Conservation (phyloP, 257 asterid genomes). For the Primulina tabacum region DNA sequence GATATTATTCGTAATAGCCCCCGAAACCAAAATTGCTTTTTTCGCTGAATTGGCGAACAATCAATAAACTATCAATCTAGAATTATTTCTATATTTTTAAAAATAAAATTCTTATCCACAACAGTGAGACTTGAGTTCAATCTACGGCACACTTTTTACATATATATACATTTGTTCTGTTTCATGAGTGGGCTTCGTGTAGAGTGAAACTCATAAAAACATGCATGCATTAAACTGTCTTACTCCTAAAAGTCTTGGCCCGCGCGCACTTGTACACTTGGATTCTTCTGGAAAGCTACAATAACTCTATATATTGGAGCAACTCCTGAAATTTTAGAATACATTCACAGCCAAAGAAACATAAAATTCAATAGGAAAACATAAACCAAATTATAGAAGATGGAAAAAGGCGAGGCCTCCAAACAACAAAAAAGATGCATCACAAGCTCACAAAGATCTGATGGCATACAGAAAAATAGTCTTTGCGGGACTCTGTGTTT, state of each 20-base stretch:
- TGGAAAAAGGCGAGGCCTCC: neutral
- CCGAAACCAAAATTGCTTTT: too few species aligned
- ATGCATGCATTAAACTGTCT: neutral
- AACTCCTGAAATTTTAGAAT: neutral
- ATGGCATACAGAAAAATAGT: neutral
- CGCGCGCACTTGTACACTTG: neutral
- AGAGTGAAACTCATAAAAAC: neutral
- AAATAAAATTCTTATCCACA: too few species aligned
- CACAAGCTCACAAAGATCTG: neutral
- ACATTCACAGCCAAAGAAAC: neutral
- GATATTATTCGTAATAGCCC: too few species aligned
- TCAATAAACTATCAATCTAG: too few species aligned
- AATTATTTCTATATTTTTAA: too few species aligned
- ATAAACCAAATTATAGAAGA: neutral
- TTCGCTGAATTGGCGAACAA: too few species aligned
- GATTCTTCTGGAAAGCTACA: neutral
- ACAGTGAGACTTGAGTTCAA: too few species aligned
- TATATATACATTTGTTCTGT: neutral
- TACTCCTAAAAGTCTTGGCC: neutral
- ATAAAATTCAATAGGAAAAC: too few species aligned
- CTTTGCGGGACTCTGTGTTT: too few species aligned
- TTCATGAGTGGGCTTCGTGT: neutral
- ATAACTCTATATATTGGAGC: neutral
- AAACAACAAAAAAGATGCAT: neutral
- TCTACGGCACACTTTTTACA: too few species aligned